These are phyloP conservation scores for Endogone sp. DNA, from an alignment of 192 early-diverging fungal genomes.

Conservation along the genomic window DNA sequence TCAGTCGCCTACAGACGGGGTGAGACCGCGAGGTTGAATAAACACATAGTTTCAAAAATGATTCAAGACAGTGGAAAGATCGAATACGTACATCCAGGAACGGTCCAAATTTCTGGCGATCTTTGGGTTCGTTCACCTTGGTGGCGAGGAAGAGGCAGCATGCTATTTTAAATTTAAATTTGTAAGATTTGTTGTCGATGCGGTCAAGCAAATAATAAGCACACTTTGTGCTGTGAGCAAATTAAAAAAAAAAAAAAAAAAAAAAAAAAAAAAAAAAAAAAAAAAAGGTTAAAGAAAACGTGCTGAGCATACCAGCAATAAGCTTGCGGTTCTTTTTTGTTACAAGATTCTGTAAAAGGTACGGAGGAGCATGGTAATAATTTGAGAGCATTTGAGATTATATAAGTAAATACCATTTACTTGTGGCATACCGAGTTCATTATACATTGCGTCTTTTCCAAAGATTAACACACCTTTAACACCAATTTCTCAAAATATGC, in stretches of 20 bases:
- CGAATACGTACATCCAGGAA: constrained; percentile 44
- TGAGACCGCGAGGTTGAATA: neutral
- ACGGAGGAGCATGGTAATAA: constrained; percentile 14
- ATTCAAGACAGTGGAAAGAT: neutral
- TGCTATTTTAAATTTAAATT: no score
- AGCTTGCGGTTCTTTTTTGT: constrained; percentile 69
- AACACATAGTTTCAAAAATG: neutral
- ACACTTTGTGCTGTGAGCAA: no score
- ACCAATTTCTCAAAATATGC: constrained; percentile 97
- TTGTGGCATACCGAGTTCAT: constrained; percentile 6
- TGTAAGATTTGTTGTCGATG: no score
- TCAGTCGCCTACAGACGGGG: neutral
- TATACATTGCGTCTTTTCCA: no score
- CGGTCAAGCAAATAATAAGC: no score
- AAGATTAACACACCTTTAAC: constrained; percentile 56
- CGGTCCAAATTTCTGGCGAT: constrained; percentile 46
- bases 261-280: no score
- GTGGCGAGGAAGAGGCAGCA: constrained; percentile 78
- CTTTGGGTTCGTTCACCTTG: constrained; percentile 87
- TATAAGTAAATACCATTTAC: neutral
- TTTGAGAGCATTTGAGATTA: constrained; percentile 8
- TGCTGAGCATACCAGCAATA: constrained; percentile 43
- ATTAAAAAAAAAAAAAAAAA: no score
- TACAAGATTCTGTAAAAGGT: constrained; percentile 51
- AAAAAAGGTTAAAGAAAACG: no score